Evolutionary conservation across 306 rosid species (phyloP).

Genomic region (Prinsepia uniflora): DNA sequence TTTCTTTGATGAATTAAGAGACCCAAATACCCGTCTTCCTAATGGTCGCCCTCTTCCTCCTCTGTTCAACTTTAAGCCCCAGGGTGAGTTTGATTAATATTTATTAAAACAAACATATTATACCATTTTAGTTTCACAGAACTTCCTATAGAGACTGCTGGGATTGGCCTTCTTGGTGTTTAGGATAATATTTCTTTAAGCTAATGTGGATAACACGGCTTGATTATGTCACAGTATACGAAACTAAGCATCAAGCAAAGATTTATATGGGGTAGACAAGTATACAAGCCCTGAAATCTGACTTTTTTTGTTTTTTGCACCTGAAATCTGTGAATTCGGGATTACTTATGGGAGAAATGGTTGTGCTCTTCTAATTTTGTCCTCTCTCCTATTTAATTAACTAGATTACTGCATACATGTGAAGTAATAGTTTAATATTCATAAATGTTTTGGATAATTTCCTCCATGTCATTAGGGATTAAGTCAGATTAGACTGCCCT

Average conservation of each 20-base stretch:
- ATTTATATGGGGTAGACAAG: background rate
- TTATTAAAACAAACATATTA: background rate
- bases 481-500: background rate
- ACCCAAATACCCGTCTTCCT: constrained; percentile 90
- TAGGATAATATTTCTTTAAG: background rate
- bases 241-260: background rate
- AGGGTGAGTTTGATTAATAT: constrained; percentile 43
- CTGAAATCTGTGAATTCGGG: background rate
- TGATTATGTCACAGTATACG: background rate
- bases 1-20: constrained; percentile 96
- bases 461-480: background rate
- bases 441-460: background rate
- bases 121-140: background rate
- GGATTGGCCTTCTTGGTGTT: background rate
- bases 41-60: constrained; percentile 99
- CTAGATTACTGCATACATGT: background rate
- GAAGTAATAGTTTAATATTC: background rate
- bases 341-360: background rate
- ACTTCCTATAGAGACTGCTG: background rate
- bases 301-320: too few relatives aligned
- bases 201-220: background rate
- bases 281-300: background rate
- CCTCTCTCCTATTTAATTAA: background rate
- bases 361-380: background rate
- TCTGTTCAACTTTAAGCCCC: constrained; percentile 81